A percentile compares a stretch with the other conserved stretches of the same genome.
phyloP scores from a whole-genome alignment of 1,139 yeast genomes.

The Starmera stellimalicola region DNA sequence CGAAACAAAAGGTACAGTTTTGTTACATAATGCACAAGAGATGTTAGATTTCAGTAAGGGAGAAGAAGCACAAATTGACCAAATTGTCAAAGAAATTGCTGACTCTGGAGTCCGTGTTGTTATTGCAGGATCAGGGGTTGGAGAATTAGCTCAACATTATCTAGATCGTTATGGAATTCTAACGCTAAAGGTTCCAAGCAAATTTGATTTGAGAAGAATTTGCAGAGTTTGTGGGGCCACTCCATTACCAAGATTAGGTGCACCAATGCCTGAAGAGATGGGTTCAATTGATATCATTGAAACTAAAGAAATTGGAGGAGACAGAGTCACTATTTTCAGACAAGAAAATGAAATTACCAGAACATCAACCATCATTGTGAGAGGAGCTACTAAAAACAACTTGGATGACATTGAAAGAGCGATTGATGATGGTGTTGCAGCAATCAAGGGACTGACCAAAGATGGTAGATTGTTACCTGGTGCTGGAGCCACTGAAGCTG shows the following conservation, averaged over 20 bases:
- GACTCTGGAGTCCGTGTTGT: conserved; percentile 84
- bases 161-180: conserved; percentile 78
- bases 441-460: conserved; percentile 80
- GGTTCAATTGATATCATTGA: conserved; percentile 84
- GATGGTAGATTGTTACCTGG: conserved; percentile 73
- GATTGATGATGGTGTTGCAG: conserved; percentile 92
- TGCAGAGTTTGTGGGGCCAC: conserved; percentile 98
- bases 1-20: conserved; percentile 95
- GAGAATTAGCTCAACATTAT: conserved; percentile 89
- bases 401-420: conserved; percentile 95
- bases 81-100: conserved; percentile 71
- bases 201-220: conserved; percentile 86
- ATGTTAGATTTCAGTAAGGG: conserved; percentile 95
- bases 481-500: conserved; percentile 96
- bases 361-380: conserved; percentile 84
- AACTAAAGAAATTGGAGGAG: conserved; percentile 94
- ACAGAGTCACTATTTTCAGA: conserved; percentile 88
- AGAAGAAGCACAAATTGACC: conserved; percentile 89
- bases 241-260: conserved; percentile 90
- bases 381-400: conserved; percentile 96
- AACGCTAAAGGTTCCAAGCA: conserved; percentile 84
- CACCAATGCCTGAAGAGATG: conserved; percentile 92
- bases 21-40: conserved; percentile 91
- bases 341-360: conserved; percentile 60
- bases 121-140: conserved; percentile 87